Evolutionary conservation across 129 eudicot genomes (phyloP).

Genomic region (Centrapalus pauciflorus): DNA sequence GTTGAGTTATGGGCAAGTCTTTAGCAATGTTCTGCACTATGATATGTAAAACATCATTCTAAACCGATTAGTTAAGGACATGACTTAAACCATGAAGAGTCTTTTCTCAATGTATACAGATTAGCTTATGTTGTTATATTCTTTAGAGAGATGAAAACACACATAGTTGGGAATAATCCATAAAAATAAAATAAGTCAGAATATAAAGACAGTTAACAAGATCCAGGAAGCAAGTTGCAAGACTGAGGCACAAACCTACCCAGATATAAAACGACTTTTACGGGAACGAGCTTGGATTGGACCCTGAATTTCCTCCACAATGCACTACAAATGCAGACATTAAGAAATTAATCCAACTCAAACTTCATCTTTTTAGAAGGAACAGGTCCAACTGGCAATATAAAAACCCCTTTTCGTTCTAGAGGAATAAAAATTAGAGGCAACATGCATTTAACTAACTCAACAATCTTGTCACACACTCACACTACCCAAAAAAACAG

Average conservation of each 20-base stretch:
- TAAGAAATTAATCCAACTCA: conserved; percentile 3
- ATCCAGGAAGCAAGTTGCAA: not conserved
- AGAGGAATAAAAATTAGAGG: not conserved
- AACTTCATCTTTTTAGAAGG: not conserved
- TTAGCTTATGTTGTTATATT: not conserved
- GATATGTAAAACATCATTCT: not conserved
- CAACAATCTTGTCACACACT: not conserved
- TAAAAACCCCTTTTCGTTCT: conserved; percentile 5
- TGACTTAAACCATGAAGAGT: not conserved
- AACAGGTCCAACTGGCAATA: conserved; percentile 6
- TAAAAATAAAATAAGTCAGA: not conserved
- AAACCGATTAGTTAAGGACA: not conserved
- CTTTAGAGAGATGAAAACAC: not conserved
- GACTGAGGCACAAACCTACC: conserved; percentile 39
- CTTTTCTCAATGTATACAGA: not conserved
- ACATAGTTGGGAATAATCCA: not conserved
- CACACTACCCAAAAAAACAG: no score
- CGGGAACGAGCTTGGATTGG: conserved; percentile 93
- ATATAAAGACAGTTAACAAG: not conserved
- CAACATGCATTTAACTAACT: not conserved
- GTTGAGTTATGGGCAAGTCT: no score
- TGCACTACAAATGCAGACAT: conserved; percentile 50
- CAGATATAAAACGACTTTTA: conserved; percentile 94
- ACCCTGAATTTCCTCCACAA: conserved; percentile 98
- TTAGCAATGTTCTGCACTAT: no score